Evolutionary conservation across 1,284 basidiomycete genomes (phyloP), one percentile per base, ranked within the genome.

Genomic region (Cutaneotrichosporon cavernicola): DNA sequence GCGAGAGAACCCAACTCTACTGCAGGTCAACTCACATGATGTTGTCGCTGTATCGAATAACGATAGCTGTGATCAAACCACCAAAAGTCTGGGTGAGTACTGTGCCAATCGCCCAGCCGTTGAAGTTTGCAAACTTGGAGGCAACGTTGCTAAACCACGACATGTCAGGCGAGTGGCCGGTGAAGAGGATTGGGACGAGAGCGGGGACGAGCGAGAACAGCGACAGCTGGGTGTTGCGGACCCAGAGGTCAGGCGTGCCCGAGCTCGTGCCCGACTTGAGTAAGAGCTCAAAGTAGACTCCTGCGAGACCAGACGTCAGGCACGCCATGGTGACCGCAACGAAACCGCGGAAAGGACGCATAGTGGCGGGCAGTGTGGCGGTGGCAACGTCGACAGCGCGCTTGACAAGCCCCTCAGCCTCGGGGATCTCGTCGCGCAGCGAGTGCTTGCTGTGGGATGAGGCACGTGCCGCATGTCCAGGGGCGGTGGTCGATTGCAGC

Each of bases 211-310:
- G 85, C 31, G 92, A 96, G 82, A 97, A 98, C 64, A 93, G 84
- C 30, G 93, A 97, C 14, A 99, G 86, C 77, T 98, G 96, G 58
- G 97, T 91, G 81, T 98, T 99, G 72, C 96, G 89, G 62, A 96
- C 89, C 95, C 95, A 97, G 8, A 98, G 85, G 80, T 97, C 93
- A 1, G 76, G 74, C 21, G 72, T 65, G 13, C 66, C 60, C 1
- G 66, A 63, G 22, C 68, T 56, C 13, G 65, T 59, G 11, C 90
- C 91, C 3, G 80, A 89, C 82, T 98, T 98, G 75, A 98, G 84
- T 21, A 98, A 92, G 89, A 95, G 94, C 82, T 98, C 96, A 73
- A 98, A 97, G 83, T 98, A 98, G 32, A 97, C 96, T 14, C 96
- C 95, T 0, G 96, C 96, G n/a, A 98, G 87, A 40, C 96, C 96